Percentiles rank a stretch among this genome's conserved stretches.
Evolutionary conservation across 2,329 filamentous ascomycete genomes (phyloP).

Genomic region (Colletotrichum sp.): DNA sequence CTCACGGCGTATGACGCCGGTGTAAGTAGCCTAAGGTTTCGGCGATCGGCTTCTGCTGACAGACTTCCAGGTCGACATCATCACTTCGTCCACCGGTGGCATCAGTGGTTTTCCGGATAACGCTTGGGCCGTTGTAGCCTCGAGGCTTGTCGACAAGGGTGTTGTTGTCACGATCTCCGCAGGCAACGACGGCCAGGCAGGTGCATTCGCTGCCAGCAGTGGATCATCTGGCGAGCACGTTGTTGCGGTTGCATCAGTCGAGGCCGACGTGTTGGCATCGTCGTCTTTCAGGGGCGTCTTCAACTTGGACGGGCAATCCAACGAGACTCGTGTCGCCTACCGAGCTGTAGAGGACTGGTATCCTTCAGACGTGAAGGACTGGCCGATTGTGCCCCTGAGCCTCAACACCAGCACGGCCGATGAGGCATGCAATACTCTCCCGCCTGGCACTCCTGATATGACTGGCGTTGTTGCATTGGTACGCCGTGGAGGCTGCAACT

Average conservation of each 20-base stretch:
- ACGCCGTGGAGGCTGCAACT: slow-evolving; percentile 42
- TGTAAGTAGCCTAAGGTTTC: background rate
- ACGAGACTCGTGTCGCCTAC: slow-evolving; percentile 14
- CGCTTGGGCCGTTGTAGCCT: slow-evolving; percentile 39
- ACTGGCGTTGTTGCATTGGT: slow-evolving; percentile 45
- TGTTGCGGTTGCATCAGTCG: slow-evolving; percentile 48
- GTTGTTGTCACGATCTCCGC: slow-evolving; percentile 45
- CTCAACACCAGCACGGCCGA: slow-evolving; percentile 21
- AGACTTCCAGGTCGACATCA: slow-evolving; percentile 25
- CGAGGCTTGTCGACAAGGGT: slow-evolving; percentile 46
- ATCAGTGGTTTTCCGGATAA: slow-evolving; percentile 22
- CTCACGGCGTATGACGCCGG: slow-evolving; percentile 12
- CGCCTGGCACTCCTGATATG: slow-evolving; percentile 41
- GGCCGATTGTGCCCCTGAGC: slow-evolving; percentile 30
- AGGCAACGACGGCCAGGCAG: slow-evolving; percentile 48
- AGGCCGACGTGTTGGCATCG: slow-evolving; percentile 23
- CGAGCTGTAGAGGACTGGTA: slow-evolving; percentile 5
- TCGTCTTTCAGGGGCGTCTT: slow-evolving; percentile 10
- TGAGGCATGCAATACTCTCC: slow-evolving; percentile 44
- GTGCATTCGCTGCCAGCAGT: slow-evolving; percentile 42
- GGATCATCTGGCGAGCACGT: slow-evolving; percentile 45
- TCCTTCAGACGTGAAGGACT: slow-evolving; percentile 15
- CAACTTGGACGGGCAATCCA: background rate
- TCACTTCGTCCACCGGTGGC: slow-evolving; percentile 27
- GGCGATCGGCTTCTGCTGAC: background rate